phyloP scores from a whole-genome alignment of 305 asterid genomes.

The Solanum hybrid region DNA sequence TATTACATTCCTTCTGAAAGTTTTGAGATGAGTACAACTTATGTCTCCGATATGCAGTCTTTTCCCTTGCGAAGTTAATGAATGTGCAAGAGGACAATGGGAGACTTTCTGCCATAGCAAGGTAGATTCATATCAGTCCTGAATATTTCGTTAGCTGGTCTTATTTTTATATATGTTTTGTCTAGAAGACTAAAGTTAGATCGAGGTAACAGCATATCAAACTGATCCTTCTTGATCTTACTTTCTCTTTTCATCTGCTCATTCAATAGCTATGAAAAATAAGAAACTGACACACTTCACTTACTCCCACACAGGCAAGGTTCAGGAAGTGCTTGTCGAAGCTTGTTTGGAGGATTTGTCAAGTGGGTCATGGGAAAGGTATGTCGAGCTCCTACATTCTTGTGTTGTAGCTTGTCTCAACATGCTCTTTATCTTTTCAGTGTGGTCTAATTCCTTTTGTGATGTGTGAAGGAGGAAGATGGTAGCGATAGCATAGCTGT shows the following conservation, averaged over 20 bases:
- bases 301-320: slow-evolving; percentile 47
- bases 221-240: neutral
- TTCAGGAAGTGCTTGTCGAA: slow-evolving; percentile 98
- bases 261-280: neutral
- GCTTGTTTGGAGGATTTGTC: slow-evolving; percentile 92
- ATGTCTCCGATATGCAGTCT: slow-evolving; percentile 42
- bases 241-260: neutral
- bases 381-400: slow-evolving; percentile 12
- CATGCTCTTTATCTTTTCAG: neutral
- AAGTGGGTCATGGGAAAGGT: slow-evolving; percentile 98
- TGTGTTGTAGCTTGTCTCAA: neutral
- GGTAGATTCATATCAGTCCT: slow-evolving; percentile 29
- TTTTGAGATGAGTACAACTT: neutral
- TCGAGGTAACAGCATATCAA: neutral
- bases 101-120: slow-evolving; percentile 83
- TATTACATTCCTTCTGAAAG: neutral
- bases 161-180: neutral
- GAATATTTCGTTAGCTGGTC: neutral
- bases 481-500: slow-evolving; percentile 87
- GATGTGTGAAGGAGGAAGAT: slow-evolving; percentile 51
- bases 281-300: neutral
- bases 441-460: slow-evolving; percentile 11
- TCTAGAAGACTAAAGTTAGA: neutral
- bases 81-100: slow-evolving; percentile 87
- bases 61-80: slow-evolving; percentile 88